A percentile compares a stretch with the other conserved stretches of the same genome.
Evolutionary conservation across 768 basidiomycete species (phyloP).

Genomic region (Russula vinacea): DNA sequence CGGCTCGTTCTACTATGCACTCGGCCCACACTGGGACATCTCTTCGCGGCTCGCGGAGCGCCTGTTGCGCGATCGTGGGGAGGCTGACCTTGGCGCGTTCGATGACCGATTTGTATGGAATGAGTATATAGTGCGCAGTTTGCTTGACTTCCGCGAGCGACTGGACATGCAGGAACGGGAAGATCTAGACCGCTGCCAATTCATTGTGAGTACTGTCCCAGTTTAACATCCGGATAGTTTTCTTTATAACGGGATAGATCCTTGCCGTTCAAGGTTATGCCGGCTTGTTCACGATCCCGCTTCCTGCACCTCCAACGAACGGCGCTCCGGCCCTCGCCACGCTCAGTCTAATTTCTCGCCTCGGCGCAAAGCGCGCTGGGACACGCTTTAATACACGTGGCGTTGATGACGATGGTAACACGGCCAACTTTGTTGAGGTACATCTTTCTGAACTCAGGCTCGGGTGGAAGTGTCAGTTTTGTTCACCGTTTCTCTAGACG

Average conservation of each 20-base stretch:
- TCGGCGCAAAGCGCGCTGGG: slow-evolving; percentile 94
- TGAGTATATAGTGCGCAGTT: slow-evolving; percentile 78
- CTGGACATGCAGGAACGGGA: slow-evolving; percentile 65
- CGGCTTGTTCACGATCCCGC: slow-evolving; percentile 73
- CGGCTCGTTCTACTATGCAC: slow-evolving; percentile 90
- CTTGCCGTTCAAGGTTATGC: slow-evolving; percentile 94
- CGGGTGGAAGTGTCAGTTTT: background rate
- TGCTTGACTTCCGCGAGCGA: slow-evolving; percentile 83
- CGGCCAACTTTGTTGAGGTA: slow-evolving; percentile 96
- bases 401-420: slow-evolving; percentile 92
- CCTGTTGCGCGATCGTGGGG: slow-evolving; percentile 48
- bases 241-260: slow-evolving; percentile 46
- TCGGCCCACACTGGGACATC: slow-evolving; percentile 83
- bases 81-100: slow-evolving; percentile 55
- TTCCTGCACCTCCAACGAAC: slow-evolving; percentile 70
- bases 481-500: slow-evolving; percentile 50
- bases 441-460: slow-evolving; percentile 29
- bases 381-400: slow-evolving; percentile 97
- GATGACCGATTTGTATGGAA: slow-evolving; percentile 96
- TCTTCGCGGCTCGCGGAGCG: slow-evolving; percentile 77
- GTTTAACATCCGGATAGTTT: slow-evolving; percentile 16
- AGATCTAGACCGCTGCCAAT: slow-evolving; percentile 79
- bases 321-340: slow-evolving; percentile 72
- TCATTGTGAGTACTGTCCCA: slow-evolving; percentile 56
- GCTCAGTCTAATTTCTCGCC: slow-evolving; percentile 76